Base-by-base conservation (phyloP, 768 basidiomycete genomes). In the Astraeus odoratus region DNA sequence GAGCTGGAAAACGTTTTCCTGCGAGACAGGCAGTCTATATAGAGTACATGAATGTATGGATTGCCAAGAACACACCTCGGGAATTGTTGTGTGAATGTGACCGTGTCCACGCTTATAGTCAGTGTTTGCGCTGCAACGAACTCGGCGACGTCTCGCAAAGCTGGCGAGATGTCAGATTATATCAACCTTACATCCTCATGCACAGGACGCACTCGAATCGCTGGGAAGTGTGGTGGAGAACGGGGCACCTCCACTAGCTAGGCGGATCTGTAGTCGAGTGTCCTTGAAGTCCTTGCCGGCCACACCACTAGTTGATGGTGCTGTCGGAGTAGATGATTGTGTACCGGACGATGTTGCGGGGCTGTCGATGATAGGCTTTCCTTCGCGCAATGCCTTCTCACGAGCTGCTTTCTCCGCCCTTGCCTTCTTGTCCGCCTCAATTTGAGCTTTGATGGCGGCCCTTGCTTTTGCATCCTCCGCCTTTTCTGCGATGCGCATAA, bases 381-480 rank as follows among this genome's bases (percentile, higher is more conserved):
- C 94, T 27, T 95, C 91, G 25, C 94, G 77, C 6, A 94, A 60
- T 0, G 93, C 94, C 61, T 97, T 97, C 66, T 97, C 95, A 38
- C 82, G 71, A 0, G 93, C 93, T 1, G 82, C 73, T 57, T 88
- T 93, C 59, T 86, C 92, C 0, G 90, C 90, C 16, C 95, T 80
- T 8, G 79, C 83, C 42, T 78, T 78, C 68, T 93, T 98, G 70
- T 96, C 94, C 0, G 83, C 88, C 64, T 94, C 93, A 52, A 97
- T 96, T 62, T 96, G 93, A 1, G 86, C 89, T 60, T 91, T 92
- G 58, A 97, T 72, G 1, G 87, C 86, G 3, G 88, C 89, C 51
- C 71, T 81, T 1, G 92, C 94, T 56, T 81, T 83, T 9, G 82
- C 81, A 39, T 98, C 95, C 42, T 86, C 88, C 31, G 90, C 58